A percentile compares a stretch with the other conserved stretches of the same genome.
Conservation (phyloP, 495 filamentous ascomycete genomes). For the Oidiodendron maius region DNA sequence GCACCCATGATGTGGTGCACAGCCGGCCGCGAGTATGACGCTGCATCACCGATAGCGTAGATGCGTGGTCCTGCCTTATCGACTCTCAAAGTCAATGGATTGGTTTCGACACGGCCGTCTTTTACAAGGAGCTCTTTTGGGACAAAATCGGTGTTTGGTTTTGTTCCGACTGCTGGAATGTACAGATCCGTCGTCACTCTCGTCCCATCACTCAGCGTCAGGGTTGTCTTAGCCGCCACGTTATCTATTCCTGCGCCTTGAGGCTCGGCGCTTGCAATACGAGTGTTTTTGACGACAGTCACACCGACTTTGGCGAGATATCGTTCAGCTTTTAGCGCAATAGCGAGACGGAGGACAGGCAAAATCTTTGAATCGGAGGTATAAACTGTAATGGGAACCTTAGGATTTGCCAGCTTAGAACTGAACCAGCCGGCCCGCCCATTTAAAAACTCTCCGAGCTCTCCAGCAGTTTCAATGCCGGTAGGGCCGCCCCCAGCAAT, state of each 20-base stretch:
- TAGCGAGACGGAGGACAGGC: conserved; percentile 22
- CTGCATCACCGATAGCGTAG: conserved; percentile 31
- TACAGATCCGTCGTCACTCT: conserved; percentile 30
- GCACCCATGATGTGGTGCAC: conserved; percentile 23
- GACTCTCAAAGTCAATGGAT: conserved; percentile 28
- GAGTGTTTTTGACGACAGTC: conserved; percentile 21
- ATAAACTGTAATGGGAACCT: conserved; percentile 40
- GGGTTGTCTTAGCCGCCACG: conserved; percentile 16
- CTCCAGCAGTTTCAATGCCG: conserved; percentile 57
- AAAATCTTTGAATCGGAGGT: conserved; percentile 23
- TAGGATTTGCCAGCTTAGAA: conserved; percentile 22
- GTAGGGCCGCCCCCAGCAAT: conserved; percentile 63
- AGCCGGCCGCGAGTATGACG: conserved; percentile 24
- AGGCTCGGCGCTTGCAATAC: conserved; percentile 16
- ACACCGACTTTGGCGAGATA: conserved; percentile 30
- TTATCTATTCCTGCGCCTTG: conserved; percentile 16
- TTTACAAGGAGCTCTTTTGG: conserved; percentile 16
- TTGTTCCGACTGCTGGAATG: conserved; percentile 30
- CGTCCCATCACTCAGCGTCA: conserved; percentile 29
- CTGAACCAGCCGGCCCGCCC: conserved; percentile 28
- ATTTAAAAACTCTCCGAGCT: conserved; percentile 49
- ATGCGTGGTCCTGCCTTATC: conserved; percentile 22
- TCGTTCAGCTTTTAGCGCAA: conserved; percentile 24
- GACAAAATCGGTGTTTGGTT: conserved; percentile 34
- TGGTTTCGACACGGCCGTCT: conserved; percentile 27